Conservation (phyloP, 2,329 filamentous ascomycete species). For the Neofusicoccum parvum region DNA sequence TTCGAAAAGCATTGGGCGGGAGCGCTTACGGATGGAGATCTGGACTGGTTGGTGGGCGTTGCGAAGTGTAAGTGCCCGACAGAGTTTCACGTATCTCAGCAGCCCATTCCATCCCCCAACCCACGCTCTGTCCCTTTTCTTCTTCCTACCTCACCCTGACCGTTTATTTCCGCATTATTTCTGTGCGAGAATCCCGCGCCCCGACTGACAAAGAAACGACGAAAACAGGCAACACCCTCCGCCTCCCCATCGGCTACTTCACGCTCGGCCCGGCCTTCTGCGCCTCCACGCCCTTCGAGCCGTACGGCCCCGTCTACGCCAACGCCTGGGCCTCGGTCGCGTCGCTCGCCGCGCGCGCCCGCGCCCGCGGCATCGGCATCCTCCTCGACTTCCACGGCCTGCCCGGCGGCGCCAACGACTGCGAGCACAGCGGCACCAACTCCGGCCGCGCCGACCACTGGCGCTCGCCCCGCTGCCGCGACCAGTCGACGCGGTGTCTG, state of each 20-base stretch:
- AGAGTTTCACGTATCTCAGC: no score
- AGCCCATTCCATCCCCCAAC: no score
- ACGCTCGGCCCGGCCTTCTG: constrained; percentile 57
- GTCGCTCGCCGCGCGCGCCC: constrained; percentile 49
- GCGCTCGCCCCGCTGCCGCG: constrained; percentile 46
- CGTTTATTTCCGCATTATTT: no score
- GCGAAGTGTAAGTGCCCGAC: constrained; percentile 47
- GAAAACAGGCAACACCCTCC: constrained; percentile 51
- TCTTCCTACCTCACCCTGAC: not conserved
- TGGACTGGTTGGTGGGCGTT: constrained; percentile 55
- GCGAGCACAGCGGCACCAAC: constrained; percentile 60
- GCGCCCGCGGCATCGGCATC: constrained; percentile 54
- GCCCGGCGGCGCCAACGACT: constrained; percentile 59
- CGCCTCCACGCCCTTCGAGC: constrained; percentile 54
- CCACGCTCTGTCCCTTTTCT: not conserved
- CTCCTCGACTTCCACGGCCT: constrained; percentile 62
- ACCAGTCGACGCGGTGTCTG: constrained; percentile 51
- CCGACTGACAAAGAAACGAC: not conserved
- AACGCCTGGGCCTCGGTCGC: constrained; percentile 57
- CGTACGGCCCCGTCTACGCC: constrained; percentile 51
- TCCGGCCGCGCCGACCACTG: constrained; percentile 56
- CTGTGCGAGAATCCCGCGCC: not conserved
- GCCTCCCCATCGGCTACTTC: constrained; percentile 64
- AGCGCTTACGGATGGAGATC: constrained; percentile 54
- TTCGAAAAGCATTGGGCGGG: constrained; percentile 59